Evolutionary conservation across 495 filamentous ascomycete species (phyloP).

Genomic region (Neurospora tetraspora): DNA sequence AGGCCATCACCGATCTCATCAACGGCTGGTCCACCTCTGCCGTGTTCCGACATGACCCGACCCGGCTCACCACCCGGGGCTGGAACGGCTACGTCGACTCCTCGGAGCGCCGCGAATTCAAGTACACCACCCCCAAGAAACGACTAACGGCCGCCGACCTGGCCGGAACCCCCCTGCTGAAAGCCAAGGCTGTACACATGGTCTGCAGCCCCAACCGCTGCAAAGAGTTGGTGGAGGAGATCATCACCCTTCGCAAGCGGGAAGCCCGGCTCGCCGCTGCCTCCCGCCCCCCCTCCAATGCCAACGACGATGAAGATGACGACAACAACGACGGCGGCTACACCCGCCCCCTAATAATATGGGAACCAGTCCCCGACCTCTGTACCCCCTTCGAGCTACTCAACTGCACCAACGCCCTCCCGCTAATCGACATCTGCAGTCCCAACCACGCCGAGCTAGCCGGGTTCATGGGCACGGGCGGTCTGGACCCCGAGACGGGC

Average conservation of each 20-base stretch:
- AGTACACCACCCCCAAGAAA: constrained; percentile 78
- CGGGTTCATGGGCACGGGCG: constrained; percentile 57
- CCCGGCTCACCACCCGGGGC: constrained; percentile 72
- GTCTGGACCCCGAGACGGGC: constrained; percentile 36
- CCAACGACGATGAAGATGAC: constrained; percentile 1
- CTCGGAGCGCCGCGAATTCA: constrained; percentile 55
- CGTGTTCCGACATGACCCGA: constrained; percentile 52
- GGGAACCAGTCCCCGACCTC: constrained; percentile 89
- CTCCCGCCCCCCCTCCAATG: background rate
- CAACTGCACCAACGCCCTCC: constrained; percentile 58
- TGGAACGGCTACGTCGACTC: constrained; percentile 73
- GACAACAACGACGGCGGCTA: constrained; percentile 10
- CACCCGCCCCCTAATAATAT: constrained; percentile 63
- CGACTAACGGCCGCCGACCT: constrained; percentile 49
- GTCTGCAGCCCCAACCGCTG: constrained; percentile 77
- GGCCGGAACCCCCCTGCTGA: constrained; percentile 42
- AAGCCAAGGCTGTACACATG: constrained; percentile 72
- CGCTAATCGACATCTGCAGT: constrained; percentile 72
- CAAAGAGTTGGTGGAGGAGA: constrained; percentile 55
- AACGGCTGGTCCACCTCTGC: constrained; percentile 63
- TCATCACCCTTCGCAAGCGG: constrained; percentile 37
- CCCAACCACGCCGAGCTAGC: constrained; percentile 84
- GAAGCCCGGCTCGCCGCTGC: background rate
- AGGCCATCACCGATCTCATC: constrained; percentile 49
- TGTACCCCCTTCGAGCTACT: constrained; percentile 68